Percentiles rank a stretch among this genome's conserved stretches.
Evolutionary conservation across 2,329 filamentous ascomycete species (phyloP).

Genomic region (Venturia pyrina): DNA sequence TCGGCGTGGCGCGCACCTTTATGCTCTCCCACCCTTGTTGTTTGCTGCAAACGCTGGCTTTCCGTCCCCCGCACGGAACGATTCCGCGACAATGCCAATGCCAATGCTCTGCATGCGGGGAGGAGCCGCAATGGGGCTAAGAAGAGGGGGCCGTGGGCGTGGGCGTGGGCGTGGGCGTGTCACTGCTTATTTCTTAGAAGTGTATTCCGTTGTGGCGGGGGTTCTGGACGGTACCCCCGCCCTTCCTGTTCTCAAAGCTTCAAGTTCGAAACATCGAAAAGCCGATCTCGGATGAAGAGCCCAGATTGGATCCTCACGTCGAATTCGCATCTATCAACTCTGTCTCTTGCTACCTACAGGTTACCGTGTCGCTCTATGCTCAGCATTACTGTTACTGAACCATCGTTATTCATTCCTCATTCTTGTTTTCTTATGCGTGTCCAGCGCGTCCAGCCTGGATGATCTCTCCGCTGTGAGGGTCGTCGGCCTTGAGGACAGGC

Average conservation of each 20-base stretch:
- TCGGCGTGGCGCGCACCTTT: background rate
- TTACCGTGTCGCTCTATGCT: background rate
- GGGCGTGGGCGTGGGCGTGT: no score
- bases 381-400: background rate
- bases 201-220: background rate
- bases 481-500: constrained; percentile 75
- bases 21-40: background rate
- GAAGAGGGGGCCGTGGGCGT: background rate
- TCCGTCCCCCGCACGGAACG: background rate
- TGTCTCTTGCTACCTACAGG: background rate
- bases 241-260: no score
- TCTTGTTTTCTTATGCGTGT: background rate
- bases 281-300: background rate
- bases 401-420: background rate
- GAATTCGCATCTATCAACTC: background rate
- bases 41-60: background rate
- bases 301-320: background rate
- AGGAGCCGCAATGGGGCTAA: background rate
- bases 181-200: no score
- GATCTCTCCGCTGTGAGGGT: constrained; percentile 65
- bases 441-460: constrained; percentile 81
- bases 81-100: background rate
- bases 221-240: no score
- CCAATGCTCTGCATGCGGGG: background rate
- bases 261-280: no score